phyloP scores from a whole-genome alignment of 805 yeast species.

The Kockiozyma suomiensis region DNA sequence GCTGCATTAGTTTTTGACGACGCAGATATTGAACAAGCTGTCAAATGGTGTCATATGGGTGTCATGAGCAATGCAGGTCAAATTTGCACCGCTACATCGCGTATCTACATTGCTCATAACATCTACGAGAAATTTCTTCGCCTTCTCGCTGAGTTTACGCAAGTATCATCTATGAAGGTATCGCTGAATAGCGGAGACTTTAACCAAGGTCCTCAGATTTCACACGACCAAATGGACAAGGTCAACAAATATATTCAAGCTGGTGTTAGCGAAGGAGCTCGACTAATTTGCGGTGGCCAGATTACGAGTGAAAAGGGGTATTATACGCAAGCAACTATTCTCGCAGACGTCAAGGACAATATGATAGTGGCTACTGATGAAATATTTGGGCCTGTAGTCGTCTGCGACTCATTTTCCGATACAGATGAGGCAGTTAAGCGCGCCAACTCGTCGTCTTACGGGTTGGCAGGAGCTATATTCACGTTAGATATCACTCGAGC shows the following conservation, averaged over 20 bases:
- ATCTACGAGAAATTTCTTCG: conserved; percentile 73
- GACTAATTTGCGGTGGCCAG: conserved; percentile 77
- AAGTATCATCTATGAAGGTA: conserved; percentile 59
- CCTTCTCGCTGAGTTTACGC: conserved; percentile 57
- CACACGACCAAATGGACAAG: conserved; percentile 71
- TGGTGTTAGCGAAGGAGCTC: conserved; percentile 84
- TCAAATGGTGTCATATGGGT: conserved; percentile 71
- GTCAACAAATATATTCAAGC: conserved; percentile 71
- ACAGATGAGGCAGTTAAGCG: conserved; percentile 67
- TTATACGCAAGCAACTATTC: conserved; percentile 74
- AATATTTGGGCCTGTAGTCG: conserved; percentile 86
- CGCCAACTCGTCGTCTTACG: conserved; percentile 76
- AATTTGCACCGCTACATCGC: conserved; percentile 92
- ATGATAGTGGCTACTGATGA: conserved; percentile 76
- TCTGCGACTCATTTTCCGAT: conserved; percentile 62
- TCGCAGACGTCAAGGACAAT: conserved; percentile 65
- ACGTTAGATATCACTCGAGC: conserved; percentile 67
- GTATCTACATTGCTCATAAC: conserved; percentile 82
- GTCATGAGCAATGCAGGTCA: conserved; percentile 93
- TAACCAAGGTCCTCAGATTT: conserved; percentile 90
- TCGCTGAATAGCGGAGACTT: conserved; percentile 70
- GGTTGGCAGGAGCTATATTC: conserved; percentile 82
- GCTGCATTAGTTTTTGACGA: conserved; percentile 87
- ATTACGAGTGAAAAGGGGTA: conserved; percentile 40
- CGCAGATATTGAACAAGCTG: conserved; percentile 76